phyloP scores from a whole-genome alignment of 73 alveolate genomes.

The Symbiodinium pilosum region DNA sequence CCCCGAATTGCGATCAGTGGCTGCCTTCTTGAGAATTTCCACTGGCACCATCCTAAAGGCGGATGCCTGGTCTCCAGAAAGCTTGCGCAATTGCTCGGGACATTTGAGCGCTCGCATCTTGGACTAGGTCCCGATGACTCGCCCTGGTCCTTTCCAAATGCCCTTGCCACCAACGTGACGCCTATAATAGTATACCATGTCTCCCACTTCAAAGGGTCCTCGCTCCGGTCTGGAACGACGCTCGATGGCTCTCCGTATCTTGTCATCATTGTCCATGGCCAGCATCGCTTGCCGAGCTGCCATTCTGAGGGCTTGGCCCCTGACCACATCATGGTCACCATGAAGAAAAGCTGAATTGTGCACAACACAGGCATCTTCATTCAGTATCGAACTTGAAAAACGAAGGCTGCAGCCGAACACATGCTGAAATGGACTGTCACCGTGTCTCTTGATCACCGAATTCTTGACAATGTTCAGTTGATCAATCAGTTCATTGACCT shows the following conservation, averaged over 20 bases:
- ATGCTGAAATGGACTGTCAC: neutral
- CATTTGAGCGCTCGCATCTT: neutral
- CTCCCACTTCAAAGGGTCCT: neutral
- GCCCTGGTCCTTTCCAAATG: neutral
- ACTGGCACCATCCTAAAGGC: neutral
- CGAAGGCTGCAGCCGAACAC: constrained; percentile 27
- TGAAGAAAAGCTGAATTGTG: neutral
- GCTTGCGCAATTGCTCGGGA: neutral
- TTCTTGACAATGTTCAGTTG: neutral
- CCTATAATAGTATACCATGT: neutral
- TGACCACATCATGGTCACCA: neutral
- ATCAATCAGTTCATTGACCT: constrained; percentile 9
- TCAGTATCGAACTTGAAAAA: neutral
- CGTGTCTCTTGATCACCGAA: constrained; percentile 4
- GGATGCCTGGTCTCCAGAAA: neutral
- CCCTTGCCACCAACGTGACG: neutral
- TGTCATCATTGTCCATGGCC: neutral
- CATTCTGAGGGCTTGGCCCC: neutral
- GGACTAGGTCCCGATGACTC: neutral
- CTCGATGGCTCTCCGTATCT: neutral
- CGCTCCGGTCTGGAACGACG: neutral
- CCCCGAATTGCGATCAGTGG: neutral
- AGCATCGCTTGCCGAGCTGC: neutral
- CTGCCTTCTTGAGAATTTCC: neutral
- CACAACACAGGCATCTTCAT: neutral